A percentile compares a stretch with the other conserved stretches of the same genome.
phyloP scores from a whole-genome alignment of 257 asterid species.

The Parsonsia alboflavescens region DNA sequence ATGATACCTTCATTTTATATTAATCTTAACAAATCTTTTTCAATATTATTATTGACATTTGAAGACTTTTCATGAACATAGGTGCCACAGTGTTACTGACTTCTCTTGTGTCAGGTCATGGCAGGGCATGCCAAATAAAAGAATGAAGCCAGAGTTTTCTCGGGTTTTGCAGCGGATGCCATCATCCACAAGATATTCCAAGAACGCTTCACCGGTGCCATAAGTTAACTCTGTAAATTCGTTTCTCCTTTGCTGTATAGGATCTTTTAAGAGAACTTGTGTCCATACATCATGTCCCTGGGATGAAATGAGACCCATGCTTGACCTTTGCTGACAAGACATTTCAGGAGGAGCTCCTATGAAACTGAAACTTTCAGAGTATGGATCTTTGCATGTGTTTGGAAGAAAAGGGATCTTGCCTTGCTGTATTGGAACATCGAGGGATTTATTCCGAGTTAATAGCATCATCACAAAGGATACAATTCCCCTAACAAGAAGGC shows the following conservation, averaged over 20 bases:
- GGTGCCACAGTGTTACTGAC: background rate
- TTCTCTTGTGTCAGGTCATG: constrained; percentile 41
- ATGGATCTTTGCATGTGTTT: background rate
- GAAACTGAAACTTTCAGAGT: background rate
- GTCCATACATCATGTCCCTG: constrained; percentile 11
- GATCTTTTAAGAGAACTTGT: constrained; percentile 19
- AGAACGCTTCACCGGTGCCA: constrained; percentile 52
- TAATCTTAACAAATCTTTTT: background rate
- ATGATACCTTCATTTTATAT: background rate
- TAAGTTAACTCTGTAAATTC: constrained; percentile 23
- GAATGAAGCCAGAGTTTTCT: constrained; percentile 59
- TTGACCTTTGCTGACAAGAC: background rate
- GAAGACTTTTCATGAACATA: background rate
- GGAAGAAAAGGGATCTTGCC: background rate
- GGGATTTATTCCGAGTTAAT: background rate
- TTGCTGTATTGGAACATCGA: background rate
- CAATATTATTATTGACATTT: background rate
- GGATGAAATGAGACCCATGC: background rate
- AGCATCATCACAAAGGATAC: background rate
- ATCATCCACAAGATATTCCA: constrained; percentile 52
- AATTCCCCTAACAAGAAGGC: background rate
- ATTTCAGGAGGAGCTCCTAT: background rate
- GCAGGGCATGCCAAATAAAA: constrained; percentile 66
- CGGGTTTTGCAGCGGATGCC: constrained; percentile 54
- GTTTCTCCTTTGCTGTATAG: constrained; percentile 26